These are phyloP conservation scores for Trichoderma sp. DNA, from an alignment of 2,329 filamentous ascomycete species.

Conservation along the genomic window DNA sequence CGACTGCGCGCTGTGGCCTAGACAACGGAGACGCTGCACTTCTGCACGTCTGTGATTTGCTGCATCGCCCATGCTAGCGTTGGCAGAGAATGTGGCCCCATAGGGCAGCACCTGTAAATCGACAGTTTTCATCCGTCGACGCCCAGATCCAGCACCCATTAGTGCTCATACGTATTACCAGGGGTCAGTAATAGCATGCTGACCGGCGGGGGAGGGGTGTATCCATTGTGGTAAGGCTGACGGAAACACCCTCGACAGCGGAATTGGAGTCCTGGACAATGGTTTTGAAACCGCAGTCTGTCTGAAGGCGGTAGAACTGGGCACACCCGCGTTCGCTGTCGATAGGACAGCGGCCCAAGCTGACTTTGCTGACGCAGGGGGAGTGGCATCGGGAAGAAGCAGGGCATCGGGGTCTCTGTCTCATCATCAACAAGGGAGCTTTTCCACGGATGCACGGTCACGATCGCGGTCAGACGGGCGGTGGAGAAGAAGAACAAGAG, in stretches of 20 bases:
- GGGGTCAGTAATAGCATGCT: conserved; percentile 4
- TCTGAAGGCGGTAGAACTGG: background rate
- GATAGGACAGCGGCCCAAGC: conserved; percentile 17
- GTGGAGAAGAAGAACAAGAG: conserved; percentile 12
- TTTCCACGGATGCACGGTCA: conserved; percentile 14
- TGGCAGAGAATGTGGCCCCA: conserved; percentile 21
- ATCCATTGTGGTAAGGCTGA: conserved; percentile 27
- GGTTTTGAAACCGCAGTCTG: background rate
- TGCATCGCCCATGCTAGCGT: conserved; percentile 19
- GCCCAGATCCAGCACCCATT: conserved; percentile 5
- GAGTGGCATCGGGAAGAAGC: background rate
- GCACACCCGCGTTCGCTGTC: background rate
- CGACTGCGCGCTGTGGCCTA: background rate
- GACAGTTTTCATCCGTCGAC: background rate
- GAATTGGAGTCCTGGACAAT: background rate
- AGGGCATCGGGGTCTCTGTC: background rate
- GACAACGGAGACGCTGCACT: background rate
- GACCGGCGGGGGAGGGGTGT: conserved; percentile 22
- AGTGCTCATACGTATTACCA: background rate
- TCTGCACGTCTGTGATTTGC: conserved; percentile 25
- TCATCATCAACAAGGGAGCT: conserved; percentile 8
- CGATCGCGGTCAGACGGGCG: conserved; percentile 14
- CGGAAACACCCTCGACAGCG: conserved; percentile 22
- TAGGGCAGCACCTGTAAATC: conserved; percentile 4
- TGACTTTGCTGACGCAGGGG: conserved; percentile 19